Conservation (phyloP, 371 early-diverging fungal species). For the Capillidium heterosporum region DNA sequence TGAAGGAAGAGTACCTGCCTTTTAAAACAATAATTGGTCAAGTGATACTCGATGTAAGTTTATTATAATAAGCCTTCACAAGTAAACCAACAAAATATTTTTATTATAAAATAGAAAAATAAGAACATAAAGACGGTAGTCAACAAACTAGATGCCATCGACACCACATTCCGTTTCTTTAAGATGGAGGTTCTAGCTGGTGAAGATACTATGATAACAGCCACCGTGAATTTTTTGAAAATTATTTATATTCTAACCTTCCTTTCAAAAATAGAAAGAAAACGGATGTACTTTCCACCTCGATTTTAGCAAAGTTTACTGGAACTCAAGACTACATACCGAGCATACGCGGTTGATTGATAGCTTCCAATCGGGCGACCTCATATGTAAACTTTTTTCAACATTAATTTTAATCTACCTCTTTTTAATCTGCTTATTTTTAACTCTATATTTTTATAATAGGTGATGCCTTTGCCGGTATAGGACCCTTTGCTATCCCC, state of each 20-base stretch:
- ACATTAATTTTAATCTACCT: background rate
- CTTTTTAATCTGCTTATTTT: background rate
- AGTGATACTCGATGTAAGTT: conserved; percentile 74
- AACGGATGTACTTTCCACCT: conserved; percentile 80
- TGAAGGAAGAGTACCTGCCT: conserved; percentile 71
- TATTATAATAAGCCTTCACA: background rate
- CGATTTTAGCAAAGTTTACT: conserved; percentile 95
- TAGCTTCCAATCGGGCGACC: conserved; percentile 47
- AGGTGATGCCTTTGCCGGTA: conserved; percentile 94
- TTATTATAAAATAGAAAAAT: conserved; percentile 46
- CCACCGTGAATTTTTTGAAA: background rate
- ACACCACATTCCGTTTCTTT: conserved; percentile 89
- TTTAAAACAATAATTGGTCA: conserved; percentile 85
- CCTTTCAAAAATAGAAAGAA: conserved; percentile 41
- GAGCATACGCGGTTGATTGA: conserved; percentile 87
- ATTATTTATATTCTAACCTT: background rate
- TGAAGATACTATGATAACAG: conserved; percentile 59
- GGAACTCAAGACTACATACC: conserved; percentile 95
- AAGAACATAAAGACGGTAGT: conserved; percentile 80
- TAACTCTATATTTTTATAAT: conserved; percentile 8
- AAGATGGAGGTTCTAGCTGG: conserved; percentile 95
- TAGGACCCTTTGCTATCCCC: conserved; percentile 96
- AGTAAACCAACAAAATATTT: background rate
- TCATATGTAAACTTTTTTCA: conserved; percentile 35
- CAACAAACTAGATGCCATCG: conserved; percentile 87